Conservation (phyloP, 1,139 yeast species). For the Spathaspora sp. region DNA sequence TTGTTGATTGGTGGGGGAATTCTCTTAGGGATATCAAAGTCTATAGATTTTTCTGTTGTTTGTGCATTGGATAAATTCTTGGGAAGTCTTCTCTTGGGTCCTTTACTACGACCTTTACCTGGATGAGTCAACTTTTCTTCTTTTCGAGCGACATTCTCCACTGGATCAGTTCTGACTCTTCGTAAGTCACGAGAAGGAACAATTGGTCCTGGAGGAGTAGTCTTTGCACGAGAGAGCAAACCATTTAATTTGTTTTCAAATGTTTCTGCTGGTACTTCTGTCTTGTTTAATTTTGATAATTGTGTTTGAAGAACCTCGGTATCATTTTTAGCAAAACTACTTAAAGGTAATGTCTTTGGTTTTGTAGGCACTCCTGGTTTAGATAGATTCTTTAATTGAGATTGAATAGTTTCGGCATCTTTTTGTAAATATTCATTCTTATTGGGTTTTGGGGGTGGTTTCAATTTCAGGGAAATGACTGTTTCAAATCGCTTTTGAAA, state of each 20-base stretch:
- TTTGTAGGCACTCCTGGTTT: slow-evolving; percentile 9
- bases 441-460: slow-evolving; percentile 14
- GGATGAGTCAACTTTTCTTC: slow-evolving; percentile 49
- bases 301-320: slow-evolving; percentile 24
- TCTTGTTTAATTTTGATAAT: slow-evolving; percentile 16
- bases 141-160: slow-evolving; percentile 9
- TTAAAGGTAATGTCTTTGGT: slow-evolving; percentile 15
- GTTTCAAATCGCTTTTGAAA: slow-evolving; percentile 13
- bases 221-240: slow-evolving; percentile 6
- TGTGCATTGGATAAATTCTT: not conserved
- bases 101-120: slow-evolving; percentile 64
- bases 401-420: slow-evolving; percentile 24
- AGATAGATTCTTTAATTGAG: slow-evolving; percentile 21
- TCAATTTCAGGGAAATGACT: slow-evolving; percentile 8
- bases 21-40: slow-evolving; percentile 12
- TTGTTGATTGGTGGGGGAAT: slow-evolving; percentile 32
- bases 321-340: slow-evolving; percentile 25
- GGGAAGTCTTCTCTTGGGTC: slow-evolving; percentile 76
- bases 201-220: not conserved
- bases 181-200: slow-evolving; percentile 12
- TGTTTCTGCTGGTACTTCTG: slow-evolving; percentile 2
- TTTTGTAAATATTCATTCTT: slow-evolving; percentile 21
- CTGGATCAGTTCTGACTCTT: not conserved
- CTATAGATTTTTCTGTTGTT: not conserved
- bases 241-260: slow-evolving; percentile 12